These are phyloP conservation scores for Huntiella bhutanensis DNA, from an alignment of 2,329 filamentous ascomycete genomes.

Conservation along the genomic window DNA sequence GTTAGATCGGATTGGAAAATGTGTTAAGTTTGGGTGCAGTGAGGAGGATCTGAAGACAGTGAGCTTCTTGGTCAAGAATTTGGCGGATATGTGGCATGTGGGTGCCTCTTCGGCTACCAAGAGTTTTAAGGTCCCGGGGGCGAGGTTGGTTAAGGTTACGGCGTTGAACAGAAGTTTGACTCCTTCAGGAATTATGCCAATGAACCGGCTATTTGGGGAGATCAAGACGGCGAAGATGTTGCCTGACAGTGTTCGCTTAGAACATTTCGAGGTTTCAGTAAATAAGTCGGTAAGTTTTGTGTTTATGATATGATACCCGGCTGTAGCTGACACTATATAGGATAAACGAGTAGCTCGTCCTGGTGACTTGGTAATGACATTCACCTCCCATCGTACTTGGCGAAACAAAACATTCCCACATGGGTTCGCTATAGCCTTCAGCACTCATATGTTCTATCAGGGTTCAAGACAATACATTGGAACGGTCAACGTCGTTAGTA, in stretches of 20 bases:
- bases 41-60: conserved; percentile 5
- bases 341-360: not conserved
- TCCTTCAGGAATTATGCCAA: not conserved
- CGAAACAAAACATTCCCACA: not conserved
- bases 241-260: conserved; percentile 1
- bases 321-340: not conserved
- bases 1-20: conserved; percentile 6
- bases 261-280: conserved; percentile 5
- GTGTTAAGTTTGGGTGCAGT: conserved; percentile 10
- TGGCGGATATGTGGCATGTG: conserved; percentile 6
- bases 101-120: conserved; percentile 1
- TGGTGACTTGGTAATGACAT: conserved; percentile 7
- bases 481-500: conserved; percentile 3
- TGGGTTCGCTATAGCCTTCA: conserved; percentile 2
- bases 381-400: conserved; percentile 5
- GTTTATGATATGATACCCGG: not conserved
- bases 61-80: conserved; percentile 25
- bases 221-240: not conserved
- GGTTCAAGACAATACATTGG: conserved; percentile 7
- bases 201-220: conserved; percentile 3
- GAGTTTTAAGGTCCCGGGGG: conserved; percentile 4
- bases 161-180: conserved; percentile 3
- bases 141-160: not conserved
- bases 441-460: conserved; percentile 7
- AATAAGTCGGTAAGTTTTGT: conserved; percentile 5